These are phyloP conservation scores for Paraphoma sp. DNA, from an alignment of 2,329 filamentous ascomycete species.

Conservation along the genomic window DNA sequence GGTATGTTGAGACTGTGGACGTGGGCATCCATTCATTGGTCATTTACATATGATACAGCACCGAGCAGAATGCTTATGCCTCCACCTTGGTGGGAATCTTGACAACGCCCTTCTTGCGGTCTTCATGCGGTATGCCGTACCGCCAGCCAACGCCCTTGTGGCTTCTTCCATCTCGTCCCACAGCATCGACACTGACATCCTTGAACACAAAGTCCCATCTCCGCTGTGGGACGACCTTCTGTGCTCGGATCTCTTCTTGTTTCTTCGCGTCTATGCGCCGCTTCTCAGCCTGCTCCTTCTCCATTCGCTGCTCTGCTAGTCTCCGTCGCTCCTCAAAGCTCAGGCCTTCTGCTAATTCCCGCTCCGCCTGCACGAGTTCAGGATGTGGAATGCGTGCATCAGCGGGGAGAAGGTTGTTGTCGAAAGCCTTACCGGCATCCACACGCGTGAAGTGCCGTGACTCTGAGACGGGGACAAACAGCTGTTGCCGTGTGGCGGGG, in stretches of 20 bases:
- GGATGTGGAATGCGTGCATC: slow-evolving; percentile 70
- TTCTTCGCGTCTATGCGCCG: slow-evolving; percentile 51
- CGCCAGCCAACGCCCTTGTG: slow-evolving; percentile 62
- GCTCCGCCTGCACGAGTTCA: slow-evolving; percentile 59
- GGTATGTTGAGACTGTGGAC: neutral
- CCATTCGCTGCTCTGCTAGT: slow-evolving; percentile 38
- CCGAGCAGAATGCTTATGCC: slow-evolving; percentile 26
- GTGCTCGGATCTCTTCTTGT: slow-evolving; percentile 52
- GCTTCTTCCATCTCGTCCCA: slow-evolving; percentile 62
- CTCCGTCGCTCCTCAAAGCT: slow-evolving; percentile 42
- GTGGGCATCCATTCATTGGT: neutral
- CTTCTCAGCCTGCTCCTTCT: slow-evolving; percentile 42
- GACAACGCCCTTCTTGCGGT: slow-evolving; percentile 67
- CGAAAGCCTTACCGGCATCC: slow-evolving; percentile 69
- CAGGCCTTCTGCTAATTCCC: slow-evolving; percentile 41
- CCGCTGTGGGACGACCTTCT: slow-evolving; percentile 54
- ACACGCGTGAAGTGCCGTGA: slow-evolving; percentile 69
- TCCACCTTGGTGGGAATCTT: slow-evolving; percentile 69
- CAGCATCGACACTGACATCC: slow-evolving; percentile 63
- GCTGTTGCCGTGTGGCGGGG: slow-evolving; percentile 59
- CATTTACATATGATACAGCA: slow-evolving; percentile 29
- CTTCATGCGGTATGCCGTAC: slow-evolving; percentile 68
- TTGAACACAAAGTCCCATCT: slow-evolving; percentile 68
- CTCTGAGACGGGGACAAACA: slow-evolving; percentile 70
- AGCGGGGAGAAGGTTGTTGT: slow-evolving; percentile 64